phyloP scores from a whole-genome alignment of 2,329 filamentous ascomycete genomes.

The Aspergillus niger region DNA sequence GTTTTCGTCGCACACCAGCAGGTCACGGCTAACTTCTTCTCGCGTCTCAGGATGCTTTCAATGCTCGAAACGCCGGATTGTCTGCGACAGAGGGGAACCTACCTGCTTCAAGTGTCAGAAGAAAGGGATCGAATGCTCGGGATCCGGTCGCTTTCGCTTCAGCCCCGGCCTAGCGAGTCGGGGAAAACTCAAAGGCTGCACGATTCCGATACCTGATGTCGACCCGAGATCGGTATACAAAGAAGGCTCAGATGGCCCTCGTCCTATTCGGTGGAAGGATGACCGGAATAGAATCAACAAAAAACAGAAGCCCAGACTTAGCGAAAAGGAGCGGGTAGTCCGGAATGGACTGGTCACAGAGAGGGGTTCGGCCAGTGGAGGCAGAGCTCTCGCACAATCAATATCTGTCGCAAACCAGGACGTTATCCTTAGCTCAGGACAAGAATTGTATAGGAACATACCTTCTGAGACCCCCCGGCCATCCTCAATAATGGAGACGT shows the following conservation, averaged over 20 bases:
- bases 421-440: neutral
- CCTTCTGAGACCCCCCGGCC: neutral
- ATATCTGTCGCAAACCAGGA: neutral
- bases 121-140: slow-evolving; percentile 35
- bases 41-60: slow-evolving; percentile 35
- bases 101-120: slow-evolving; percentile 36
- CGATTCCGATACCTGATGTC: slow-evolving; percentile 12
- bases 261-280: neutral
- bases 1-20: neutral
- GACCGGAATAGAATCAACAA: neutral
- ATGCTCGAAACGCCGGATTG: slow-evolving; percentile 40
- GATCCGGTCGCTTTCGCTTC: slow-evolving; percentile 33
- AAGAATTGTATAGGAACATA: neutral
- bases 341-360: neutral
- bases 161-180: slow-evolving; percentile 23
- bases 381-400: neutral
- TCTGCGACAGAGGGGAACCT: slow-evolving; percentile 38
- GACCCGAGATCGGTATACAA: neutral
- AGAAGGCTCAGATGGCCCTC: neutral
- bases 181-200: slow-evolving; percentile 21
- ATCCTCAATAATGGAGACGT: neutral
- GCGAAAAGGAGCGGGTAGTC: neutral
- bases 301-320: neutral
- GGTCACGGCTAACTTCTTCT: neutral
- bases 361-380: neutral